Percentiles rank a stretch among this genome's conserved stretches.
These are phyloP conservation scores for Botryotinia narcissicola DNA, from an alignment of 2,329 filamentous ascomycete species.

Conservation along the genomic window DNA sequence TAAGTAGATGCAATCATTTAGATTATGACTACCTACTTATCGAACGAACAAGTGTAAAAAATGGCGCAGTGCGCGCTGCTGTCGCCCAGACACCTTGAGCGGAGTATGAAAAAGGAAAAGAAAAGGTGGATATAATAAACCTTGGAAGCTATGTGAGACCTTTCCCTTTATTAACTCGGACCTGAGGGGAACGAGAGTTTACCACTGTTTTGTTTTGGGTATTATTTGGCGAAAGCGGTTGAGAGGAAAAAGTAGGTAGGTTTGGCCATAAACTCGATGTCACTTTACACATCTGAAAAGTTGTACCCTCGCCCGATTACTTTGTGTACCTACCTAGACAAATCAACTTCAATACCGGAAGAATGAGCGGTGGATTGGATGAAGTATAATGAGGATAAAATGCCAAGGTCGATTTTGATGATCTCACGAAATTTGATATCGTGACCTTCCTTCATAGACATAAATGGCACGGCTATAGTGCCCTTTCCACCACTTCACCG, in stretches of 20 bases:
- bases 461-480: neutral
- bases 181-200: neutral
- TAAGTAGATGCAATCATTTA: neutral
- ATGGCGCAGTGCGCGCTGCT: neutral
- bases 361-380: neutral
- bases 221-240: slow-evolving; percentile 1
- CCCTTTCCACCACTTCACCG: neutral
- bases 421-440: neutral
- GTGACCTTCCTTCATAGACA: neutral
- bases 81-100: neutral
- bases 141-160: slow-evolving; percentile 1
- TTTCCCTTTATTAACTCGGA: neutral
- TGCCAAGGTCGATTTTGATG: neutral
- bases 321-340: neutral
- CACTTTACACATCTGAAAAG: neutral
- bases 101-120: neutral
- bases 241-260: neutral
- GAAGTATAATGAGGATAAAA: neutral
- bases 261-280: neutral
- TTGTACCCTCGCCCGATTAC: neutral
- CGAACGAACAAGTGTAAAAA: neutral
- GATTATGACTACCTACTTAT: neutral
- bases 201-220: neutral
- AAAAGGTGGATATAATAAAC: neutral
- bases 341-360: neutral